Evolutionary conservation across 1,284 basidiomycete species (phyloP).

Genomic region (Pseudozyma flocculosa): DNA sequence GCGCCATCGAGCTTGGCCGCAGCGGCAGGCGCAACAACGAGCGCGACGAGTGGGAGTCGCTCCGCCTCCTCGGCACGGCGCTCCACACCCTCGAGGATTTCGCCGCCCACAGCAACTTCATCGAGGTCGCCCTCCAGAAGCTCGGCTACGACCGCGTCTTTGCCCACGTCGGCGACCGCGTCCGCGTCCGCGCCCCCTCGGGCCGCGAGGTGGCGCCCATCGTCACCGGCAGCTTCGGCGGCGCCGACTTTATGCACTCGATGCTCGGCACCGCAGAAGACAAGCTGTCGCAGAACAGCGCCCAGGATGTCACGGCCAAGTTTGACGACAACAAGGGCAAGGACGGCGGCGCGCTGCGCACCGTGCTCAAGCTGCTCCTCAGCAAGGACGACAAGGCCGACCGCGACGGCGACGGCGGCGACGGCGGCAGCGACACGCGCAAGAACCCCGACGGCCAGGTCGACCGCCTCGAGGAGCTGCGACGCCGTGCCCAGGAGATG

Average conservation of each 20-base stretch:
- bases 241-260: slow-evolving; percentile 69
- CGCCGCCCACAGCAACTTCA: slow-evolving; percentile 69
- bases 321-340: slow-evolving; percentile 63
- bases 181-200: slow-evolving; percentile 73
- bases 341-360: slow-evolving; percentile 49
- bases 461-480: slow-evolving; percentile 59
- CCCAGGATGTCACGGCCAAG: slow-evolving; percentile 78
- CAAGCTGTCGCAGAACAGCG: slow-evolving; percentile 68
- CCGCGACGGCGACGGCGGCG: neutral
- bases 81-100: slow-evolving; percentile 82
- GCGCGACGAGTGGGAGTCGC: slow-evolving; percentile 68
- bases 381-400: slow-evolving; percentile 62
- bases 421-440: slow-evolving; percentile 3
- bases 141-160: slow-evolving; percentile 78
- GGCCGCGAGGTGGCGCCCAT: slow-evolving; percentile 76
- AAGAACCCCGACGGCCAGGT: slow-evolving; percentile 12
- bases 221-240: slow-evolving; percentile 84
- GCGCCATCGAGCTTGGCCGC: slow-evolving; percentile 66
- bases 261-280: slow-evolving; percentile 64
- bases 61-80: slow-evolving; percentile 23
- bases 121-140: slow-evolving; percentile 65
- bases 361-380: slow-evolving; percentile 17
- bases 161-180: slow-evolving; percentile 76
- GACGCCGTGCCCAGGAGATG: slow-evolving; percentile 83
- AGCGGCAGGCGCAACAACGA: slow-evolving; percentile 64